phyloP scores from a whole-genome alignment of 2,329 filamentous ascomycete genomes.

The Colletotrichum cuscutae region DNA sequence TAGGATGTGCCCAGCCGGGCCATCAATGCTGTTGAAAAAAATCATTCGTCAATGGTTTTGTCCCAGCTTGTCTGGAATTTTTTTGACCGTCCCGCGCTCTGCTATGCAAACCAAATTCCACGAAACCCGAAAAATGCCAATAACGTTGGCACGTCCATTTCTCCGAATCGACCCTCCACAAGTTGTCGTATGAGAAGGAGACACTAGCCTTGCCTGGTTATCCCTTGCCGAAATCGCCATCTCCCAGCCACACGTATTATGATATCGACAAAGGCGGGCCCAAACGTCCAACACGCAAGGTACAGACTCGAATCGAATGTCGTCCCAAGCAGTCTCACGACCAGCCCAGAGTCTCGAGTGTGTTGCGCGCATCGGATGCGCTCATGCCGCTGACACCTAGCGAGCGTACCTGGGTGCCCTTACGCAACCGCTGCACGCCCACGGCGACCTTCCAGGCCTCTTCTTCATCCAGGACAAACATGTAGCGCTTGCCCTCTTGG shows the following conservation, averaged over 20 bases:
- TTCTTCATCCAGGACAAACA: conserved; percentile 72
- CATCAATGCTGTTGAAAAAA: conserved; percentile 17
- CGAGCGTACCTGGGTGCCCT: conserved; percentile 68
- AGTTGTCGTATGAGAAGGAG: conserved; percentile 13
- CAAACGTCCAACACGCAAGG: background rate
- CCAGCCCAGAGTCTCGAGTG: conserved; percentile 71
- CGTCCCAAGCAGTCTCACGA: conserved; percentile 2
- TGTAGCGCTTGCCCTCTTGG: conserved; percentile 72
- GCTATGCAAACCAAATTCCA: conserved; percentile 37
- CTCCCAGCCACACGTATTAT: background rate
- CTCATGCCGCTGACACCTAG: conserved; percentile 69
- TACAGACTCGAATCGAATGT: background rate
- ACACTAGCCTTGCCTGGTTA: background rate
- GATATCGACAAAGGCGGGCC: background rate
- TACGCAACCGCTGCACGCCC: conserved; percentile 69
- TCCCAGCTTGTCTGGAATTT: conserved; percentile 25
- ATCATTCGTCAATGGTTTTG: conserved; percentile 19
- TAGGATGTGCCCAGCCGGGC: background rate
- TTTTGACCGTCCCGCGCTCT: conserved; percentile 29
- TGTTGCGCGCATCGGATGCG: conserved; percentile 61
- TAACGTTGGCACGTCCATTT: background rate
- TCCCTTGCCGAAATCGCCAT: background rate
- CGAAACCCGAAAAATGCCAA: conserved; percentile 12
- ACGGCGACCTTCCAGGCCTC: conserved; percentile 76
- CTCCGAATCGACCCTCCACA: background rate